A percentile compares a stretch with the other conserved stretches of the same genome.
Conservation (phyloP, 2,329 filamentous ascomycete genomes). For the Didymella pomorum region DNA sequence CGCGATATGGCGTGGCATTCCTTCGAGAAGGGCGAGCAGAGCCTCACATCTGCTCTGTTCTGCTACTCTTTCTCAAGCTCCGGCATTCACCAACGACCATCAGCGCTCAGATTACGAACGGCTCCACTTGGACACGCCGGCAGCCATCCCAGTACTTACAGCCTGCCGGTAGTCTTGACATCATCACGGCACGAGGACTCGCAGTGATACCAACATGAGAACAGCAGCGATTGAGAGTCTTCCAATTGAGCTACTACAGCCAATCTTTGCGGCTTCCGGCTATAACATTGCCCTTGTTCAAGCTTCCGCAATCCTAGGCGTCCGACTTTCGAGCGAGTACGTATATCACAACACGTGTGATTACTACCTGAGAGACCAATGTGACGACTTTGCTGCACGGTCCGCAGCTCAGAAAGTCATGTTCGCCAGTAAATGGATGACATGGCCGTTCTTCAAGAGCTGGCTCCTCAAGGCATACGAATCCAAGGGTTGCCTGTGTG, state of each 20-base stretch:
- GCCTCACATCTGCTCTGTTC: not conserved
- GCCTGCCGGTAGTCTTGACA: not conserved
- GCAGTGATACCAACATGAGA: conserved; percentile 16
- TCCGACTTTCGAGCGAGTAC: conserved; percentile 37
- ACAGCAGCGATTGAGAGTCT: conserved; percentile 53
- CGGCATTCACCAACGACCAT: not conserved
- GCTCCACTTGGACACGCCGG: not conserved
- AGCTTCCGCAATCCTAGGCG: conserved; percentile 52
- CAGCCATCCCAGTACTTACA: conserved; percentile 13
- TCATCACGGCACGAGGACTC: not conserved
- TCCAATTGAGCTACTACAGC: conserved; percentile 61
- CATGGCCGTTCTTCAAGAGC: conserved; percentile 43
- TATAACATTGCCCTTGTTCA: conserved; percentile 54
- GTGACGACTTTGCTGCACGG: conserved; percentile 22
- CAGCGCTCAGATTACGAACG: not conserved
- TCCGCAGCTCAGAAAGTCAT: conserved; percentile 35
- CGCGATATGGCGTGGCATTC: conserved; percentile 14
- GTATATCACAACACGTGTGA: conserved; percentile 37
- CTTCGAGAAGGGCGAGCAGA: conserved; percentile 4
- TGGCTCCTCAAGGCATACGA: conserved; percentile 32
- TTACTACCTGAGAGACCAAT: conserved; percentile 29
- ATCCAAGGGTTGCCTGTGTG: conserved; percentile 40
- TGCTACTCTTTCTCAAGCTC: not conserved
- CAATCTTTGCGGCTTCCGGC: conserved; percentile 58
- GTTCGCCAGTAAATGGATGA: conserved; percentile 46